Evolutionary conservation across 2,329 filamentous ascomycete species (phyloP).

Genomic region (Trichoderma sp.): DNA sequence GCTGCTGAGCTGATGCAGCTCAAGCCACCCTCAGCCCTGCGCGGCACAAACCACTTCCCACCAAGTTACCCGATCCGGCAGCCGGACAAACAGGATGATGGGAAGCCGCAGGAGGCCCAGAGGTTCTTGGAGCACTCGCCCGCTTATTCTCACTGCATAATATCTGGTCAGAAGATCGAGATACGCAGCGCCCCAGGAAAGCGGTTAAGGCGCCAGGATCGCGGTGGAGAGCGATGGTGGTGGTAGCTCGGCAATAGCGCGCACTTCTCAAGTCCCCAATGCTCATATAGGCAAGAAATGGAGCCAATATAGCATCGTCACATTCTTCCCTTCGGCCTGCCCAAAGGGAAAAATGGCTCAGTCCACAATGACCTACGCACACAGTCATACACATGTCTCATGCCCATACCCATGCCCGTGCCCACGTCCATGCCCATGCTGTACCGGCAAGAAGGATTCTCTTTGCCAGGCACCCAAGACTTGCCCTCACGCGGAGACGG

Average conservation of each 20-base stretch:
- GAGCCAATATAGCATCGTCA: conserved; percentile 21
- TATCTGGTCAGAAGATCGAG: conserved; percentile 24
- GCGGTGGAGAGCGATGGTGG: neutral
- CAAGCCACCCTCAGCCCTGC: conserved; percentile 18
- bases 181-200: conserved; percentile 19
- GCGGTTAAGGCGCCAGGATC: conserved; percentile 21
- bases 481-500: neutral
- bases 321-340: conserved; percentile 13
- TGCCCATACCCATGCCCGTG: neutral
- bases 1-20: conserved; percentile 15
- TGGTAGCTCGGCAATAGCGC: conserved; percentile 14
- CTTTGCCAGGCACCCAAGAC: conserved; percentile 8
- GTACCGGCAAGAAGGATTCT: conserved; percentile 14
- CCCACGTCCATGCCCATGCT: conserved; percentile 1
- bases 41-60: neutral
- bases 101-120: neutral
- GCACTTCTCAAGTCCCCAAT: neutral
- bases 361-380: conserved; percentile 8
- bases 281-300: conserved; percentile 9
- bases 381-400: conserved; percentile 10
- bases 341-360: conserved; percentile 22
- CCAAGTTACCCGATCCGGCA: conserved; percentile 15
- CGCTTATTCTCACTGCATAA: conserved; percentile 21
- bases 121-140: conserved; percentile 9
- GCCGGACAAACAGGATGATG: conserved; percentile 16